A percentile compares a stretch with the other conserved stretches of the same genome.
Evolutionary conservation across 208 protist genomes (phyloP).

Genomic region (Zelonia costaricensis): DNA sequence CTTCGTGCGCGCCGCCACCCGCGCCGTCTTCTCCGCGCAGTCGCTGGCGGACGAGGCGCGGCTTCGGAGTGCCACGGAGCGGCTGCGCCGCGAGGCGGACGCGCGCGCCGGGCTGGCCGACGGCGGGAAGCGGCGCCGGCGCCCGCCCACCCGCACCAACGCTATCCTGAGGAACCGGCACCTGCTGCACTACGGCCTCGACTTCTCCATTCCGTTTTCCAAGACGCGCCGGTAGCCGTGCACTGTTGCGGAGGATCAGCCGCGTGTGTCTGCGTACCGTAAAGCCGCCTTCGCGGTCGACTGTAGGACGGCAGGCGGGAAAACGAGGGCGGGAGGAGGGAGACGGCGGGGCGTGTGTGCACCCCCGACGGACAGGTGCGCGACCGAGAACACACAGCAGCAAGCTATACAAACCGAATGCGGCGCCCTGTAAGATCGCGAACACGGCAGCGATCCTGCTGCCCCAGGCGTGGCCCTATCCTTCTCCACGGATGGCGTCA

Average conservation of each 20-base stretch:
- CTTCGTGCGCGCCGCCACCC: conserved; percentile 38
- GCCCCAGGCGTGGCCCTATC: too few relatives aligned
- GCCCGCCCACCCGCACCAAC: conserved; percentile 6
- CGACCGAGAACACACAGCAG: too few relatives aligned
- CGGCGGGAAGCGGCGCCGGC: conserved; percentile 13
- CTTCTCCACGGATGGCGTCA: too few relatives aligned
- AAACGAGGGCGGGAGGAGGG: too few relatives aligned
- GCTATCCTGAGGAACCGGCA: conserved; percentile 68
- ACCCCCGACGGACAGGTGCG: too few relatives aligned
- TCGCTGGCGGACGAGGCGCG: conserved; percentile 41
- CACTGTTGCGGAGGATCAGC: background rate
- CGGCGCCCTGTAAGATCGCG: too few relatives aligned
- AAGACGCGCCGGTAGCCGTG: background rate
- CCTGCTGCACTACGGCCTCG: conserved; percentile 80
- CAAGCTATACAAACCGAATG: too few relatives aligned
- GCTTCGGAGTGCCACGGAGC: conserved; percentile 30
- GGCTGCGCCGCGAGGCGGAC: conserved; percentile 20
- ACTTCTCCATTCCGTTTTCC: conserved; percentile 69
- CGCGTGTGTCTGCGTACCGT: background rate
- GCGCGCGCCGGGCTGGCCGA: conserved; percentile 18
- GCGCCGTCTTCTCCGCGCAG: conserved; percentile 39
- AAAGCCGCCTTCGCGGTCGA: too few relatives aligned
- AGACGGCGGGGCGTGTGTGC: too few relatives aligned
- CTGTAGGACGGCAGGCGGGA: too few relatives aligned
- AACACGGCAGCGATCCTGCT: too few relatives aligned